Base-by-base conservation (phyloP, 73 alveolate species). In the Tetrahymena elliotti region DNA sequence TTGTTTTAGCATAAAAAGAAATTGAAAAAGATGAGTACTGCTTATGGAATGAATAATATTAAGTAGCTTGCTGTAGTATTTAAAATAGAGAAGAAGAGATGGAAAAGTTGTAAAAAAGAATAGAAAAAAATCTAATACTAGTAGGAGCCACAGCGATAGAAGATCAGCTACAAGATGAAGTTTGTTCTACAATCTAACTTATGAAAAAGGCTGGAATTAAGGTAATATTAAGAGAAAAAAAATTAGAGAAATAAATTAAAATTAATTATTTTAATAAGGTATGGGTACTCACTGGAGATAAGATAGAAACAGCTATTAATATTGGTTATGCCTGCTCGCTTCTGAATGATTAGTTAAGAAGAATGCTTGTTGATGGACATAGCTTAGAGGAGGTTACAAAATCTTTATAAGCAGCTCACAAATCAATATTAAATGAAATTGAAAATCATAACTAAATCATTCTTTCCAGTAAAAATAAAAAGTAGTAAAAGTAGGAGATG, bases 81-180 rank as follows among this genome's bases (percentile, higher is more conserved):
- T 92, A 95, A 93, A 95, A 96, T 54, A 97, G 98, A 94, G 99
- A 97, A 83, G 97, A 96, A 93, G 93, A 94, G 68, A 84, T 97
- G 84, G 94, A 92, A 41, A 53, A 38, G 33, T 93, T 92, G 16
- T 93, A 95, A 47, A 97, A 96, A 82, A 38, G 37, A 41, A 93
- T 97, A 18, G 99, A 97, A 97, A 95, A 53, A 33, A 93, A 97
- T 82, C 94, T 97, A 27, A 35, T 41, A 22, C 92, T 97, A 37
- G 94, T 97, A 27, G 98, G 98, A 24, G 98, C 99, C 20, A 96
- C 98, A 31, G 99, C 99, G 15, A 97, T 97, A 38, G 99, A 97
- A 41, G 99, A 97, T 96, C 40, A 95, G 53, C 95, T 97, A 52
- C 94, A 97, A 83, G 98, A 97, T 9, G 94, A 95, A 38, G 99